phyloP scores from a whole-genome alignment of 768 basidiomycete species.

The Erythrobasidium yunnanense region DNA sequence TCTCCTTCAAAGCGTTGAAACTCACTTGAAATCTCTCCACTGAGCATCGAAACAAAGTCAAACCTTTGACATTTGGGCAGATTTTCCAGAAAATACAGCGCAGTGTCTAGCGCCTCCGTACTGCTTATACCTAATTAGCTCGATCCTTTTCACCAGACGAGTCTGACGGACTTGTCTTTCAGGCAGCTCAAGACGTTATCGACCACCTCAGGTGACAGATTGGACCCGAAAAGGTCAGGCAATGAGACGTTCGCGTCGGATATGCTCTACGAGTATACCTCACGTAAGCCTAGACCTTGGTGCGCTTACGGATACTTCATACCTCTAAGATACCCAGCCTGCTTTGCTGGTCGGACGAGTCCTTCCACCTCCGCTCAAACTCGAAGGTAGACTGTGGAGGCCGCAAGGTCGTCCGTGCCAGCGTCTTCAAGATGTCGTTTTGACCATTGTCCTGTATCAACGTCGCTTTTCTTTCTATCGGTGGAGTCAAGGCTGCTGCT shows the following conservation, averaged over 20 bases:
- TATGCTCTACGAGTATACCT: background rate
- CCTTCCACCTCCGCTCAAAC: constrained; percentile 8
- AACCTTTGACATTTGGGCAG: background rate
- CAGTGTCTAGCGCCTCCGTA: background rate
- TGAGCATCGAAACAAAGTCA: constrained; percentile 25
- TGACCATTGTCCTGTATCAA: background rate
- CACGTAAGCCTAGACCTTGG: background rate
- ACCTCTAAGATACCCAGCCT: background rate
- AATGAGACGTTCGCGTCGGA: background rate
- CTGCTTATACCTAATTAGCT: background rate
- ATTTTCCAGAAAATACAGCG: background rate
- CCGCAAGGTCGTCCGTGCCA: background rate
- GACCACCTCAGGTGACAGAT: constrained; percentile 13
- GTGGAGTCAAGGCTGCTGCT: background rate
- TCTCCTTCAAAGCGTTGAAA: too few species aligned
- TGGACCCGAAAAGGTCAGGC: background rate
- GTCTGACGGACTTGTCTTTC: background rate
- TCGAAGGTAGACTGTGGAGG: constrained; percentile 8
- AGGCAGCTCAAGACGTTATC: constrained; percentile 4
- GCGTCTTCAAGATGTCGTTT: background rate
- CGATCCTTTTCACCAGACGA: background rate
- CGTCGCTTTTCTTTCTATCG: background rate
- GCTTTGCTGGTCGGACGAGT: background rate
- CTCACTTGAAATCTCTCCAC: constrained; percentile 8
- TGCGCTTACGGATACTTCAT: background rate